phyloP scores from a whole-genome alignment of 1,284 basidiomycete genomes.

The Cystobasidium sp. region DNA sequence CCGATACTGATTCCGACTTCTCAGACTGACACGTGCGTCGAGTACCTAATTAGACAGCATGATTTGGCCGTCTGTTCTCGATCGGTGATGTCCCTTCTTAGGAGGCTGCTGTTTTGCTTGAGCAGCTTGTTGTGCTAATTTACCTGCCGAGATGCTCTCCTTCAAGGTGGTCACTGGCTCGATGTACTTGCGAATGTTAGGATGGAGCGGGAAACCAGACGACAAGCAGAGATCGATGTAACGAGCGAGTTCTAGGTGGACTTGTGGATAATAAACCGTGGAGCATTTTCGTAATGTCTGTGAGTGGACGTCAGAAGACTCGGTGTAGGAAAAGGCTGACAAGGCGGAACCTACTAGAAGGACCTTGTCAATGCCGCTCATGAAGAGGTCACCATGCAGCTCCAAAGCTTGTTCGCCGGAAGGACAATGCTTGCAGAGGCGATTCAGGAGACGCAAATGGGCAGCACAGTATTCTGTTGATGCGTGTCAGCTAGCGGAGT shows the following conservation, averaged over 20 bases:
- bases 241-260: conserved; percentile 86
- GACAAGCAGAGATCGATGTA: conserved; percentile 66
- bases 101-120: neutral
- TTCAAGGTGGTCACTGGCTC: conserved; percentile 29
- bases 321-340: neutral
- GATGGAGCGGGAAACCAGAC: conserved; percentile 37
- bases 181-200: conserved; percentile 24
- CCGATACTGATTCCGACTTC: neutral
- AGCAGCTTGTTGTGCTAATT: neutral
- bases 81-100: conserved; percentile 24
- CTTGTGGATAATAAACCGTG: conserved; percentile 83
- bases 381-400: conserved; percentile 79
- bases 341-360: conserved; percentile 31
- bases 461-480: conserved; percentile 31
- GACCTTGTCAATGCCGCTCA: conserved; percentile 42
- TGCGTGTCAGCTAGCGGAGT: too few relatives aligned
- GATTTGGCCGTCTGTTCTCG: conserved; percentile 31
- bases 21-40: neutral
- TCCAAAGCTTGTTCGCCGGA: conserved; percentile 70
- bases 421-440: conserved; percentile 69
- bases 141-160: conserved; percentile 27
- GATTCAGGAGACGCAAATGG: conserved; percentile 61
- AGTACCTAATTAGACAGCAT: neutral
- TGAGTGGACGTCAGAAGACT: neutral
- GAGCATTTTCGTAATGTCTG: conserved; percentile 92